Conservation (phyloP, 495 filamentous ascomycete species). For the Lasiosphaeria ovina region DNA sequence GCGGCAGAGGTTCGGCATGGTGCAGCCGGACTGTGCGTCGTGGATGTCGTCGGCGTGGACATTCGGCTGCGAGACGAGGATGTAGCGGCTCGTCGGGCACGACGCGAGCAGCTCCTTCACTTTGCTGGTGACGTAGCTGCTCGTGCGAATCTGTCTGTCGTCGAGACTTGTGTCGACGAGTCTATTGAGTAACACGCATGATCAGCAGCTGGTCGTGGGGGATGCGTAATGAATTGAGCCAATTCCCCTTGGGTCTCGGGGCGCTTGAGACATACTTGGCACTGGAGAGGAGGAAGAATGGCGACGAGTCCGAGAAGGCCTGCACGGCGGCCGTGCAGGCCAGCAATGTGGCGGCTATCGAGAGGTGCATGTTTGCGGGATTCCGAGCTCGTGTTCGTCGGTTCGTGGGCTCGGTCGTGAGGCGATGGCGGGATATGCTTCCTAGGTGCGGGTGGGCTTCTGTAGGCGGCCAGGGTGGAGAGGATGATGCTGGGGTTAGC, state of each 20-base stretch:
- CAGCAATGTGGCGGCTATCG: conserved; percentile 58
- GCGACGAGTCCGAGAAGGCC: conserved; percentile 81
- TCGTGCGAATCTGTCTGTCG: conserved; percentile 44
- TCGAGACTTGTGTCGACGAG: conserved; percentile 32
- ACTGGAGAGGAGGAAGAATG: conserved; percentile 81
- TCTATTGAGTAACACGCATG: conserved; percentile 16
- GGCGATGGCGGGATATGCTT: conserved; percentile 13
- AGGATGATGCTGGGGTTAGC: not conserved
- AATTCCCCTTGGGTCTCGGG: not conserved
- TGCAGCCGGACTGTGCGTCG: conserved; percentile 24
- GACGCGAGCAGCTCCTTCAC: conserved; percentile 50
- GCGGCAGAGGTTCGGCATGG: conserved; percentile 32
- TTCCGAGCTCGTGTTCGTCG: conserved; percentile 6
- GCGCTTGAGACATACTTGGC: conserved; percentile 58
- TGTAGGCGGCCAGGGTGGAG: not conserved
- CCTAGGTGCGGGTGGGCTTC: not conserved
- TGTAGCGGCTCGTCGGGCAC: conserved; percentile 77
- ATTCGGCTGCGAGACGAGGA: conserved; percentile 78
- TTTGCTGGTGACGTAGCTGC: conserved; percentile 35
- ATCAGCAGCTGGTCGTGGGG: conserved; percentile 1
- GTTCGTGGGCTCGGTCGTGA: conserved; percentile 12
- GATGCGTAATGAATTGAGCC: not conserved
- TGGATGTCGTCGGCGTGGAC: conserved; percentile 66
- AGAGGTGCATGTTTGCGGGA: conserved; percentile 57
- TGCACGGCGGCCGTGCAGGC: conserved; percentile 57